phyloP scores from a whole-genome alignment of 2,329 filamentous ascomycete genomes.

The Chalaropsis ovoidea region DNA sequence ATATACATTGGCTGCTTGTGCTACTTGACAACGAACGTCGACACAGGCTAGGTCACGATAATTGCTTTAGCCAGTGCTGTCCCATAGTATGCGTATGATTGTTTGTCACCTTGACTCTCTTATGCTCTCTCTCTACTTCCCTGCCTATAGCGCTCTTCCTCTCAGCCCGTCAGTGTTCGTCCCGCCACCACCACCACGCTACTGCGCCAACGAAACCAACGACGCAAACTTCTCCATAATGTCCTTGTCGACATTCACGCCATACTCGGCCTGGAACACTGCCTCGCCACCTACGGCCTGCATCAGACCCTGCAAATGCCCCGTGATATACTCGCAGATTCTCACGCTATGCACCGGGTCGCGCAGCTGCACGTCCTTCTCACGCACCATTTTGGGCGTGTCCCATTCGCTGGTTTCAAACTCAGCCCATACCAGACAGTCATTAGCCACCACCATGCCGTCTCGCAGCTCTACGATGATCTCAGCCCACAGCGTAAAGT shows the following conservation, averaged over 20 bases:
- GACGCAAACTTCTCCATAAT: slow-evolving; percentile 52
- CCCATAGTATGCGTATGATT: background rate
- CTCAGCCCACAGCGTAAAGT: slow-evolving; percentile 65
- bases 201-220: background rate
- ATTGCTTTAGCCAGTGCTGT: background rate
- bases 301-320: slow-evolving; percentile 51
- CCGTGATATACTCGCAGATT: slow-evolving; percentile 53
- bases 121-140: background rate
- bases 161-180: background rate
- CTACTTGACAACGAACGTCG: background rate
- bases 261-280: slow-evolving; percentile 57
- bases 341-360: slow-evolving; percentile 61
- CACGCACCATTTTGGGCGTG: slow-evolving; percentile 45
- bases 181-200: background rate
- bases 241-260: slow-evolving; percentile 64
- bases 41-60: background rate
- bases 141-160: background rate
- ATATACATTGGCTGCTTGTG: background rate
- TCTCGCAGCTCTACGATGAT: slow-evolving; percentile 57
- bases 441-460: slow-evolving; percentile 42
- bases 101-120: background rate
- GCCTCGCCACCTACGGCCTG: slow-evolving; percentile 52
- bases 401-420: slow-evolving; percentile 43
- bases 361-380: slow-evolving; percentile 43
- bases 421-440: slow-evolving; percentile 43